These are phyloP conservation scores for Teunomyces gatunensis DNA, from an alignment of 805 yeast genomes.

Conservation along the genomic window DNA sequence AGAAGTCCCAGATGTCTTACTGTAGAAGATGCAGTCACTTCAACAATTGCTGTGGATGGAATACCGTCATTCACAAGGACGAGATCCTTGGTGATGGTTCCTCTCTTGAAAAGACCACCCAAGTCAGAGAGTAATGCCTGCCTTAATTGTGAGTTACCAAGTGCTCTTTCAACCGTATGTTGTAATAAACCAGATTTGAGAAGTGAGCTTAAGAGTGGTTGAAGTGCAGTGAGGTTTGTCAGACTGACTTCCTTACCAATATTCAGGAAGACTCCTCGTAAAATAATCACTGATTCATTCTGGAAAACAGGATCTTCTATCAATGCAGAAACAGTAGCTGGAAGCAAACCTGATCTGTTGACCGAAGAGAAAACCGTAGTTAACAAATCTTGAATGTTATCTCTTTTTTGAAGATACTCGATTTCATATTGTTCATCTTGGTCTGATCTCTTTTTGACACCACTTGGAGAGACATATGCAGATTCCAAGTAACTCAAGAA, in stretches of 20 bases:
- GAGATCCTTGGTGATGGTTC: slow-evolving; percentile 10
- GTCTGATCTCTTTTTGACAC: slow-evolving; percentile 6
- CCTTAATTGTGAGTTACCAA: slow-evolving; percentile 19
- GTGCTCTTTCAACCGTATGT: slow-evolving; percentile 21
- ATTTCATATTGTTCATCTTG: neutral
- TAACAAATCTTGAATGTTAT: slow-evolving; percentile 28
- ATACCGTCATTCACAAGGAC: neutral
- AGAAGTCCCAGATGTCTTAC: neutral
- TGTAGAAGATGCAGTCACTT: neutral
- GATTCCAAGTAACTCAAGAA: slow-evolving; percentile 12
- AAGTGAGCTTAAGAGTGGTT: slow-evolving; percentile 19
- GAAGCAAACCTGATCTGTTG: slow-evolving; percentile 25
- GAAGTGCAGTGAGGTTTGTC: slow-evolving; percentile 16
- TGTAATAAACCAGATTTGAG: slow-evolving; percentile 23
- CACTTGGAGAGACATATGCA: slow-evolving; percentile 5
- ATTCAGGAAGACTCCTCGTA: slow-evolving; percentile 22
- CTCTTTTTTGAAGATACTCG: slow-evolving; percentile 17
- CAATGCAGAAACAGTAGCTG: slow-evolving; percentile 21
- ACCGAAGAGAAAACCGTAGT: slow-evolving; percentile 26
- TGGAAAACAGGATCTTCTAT: slow-evolving; percentile 24
- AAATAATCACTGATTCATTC: slow-evolving; percentile 18
- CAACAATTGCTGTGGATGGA: neutral
- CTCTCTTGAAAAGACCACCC: slow-evolving; percentile 17
- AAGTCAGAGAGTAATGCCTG: slow-evolving; percentile 21
- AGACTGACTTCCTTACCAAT: slow-evolving; percentile 15